Conservation (phyloP, 768 basidiomycete species). For the Coprinopsis strossmayeri region DNA sequence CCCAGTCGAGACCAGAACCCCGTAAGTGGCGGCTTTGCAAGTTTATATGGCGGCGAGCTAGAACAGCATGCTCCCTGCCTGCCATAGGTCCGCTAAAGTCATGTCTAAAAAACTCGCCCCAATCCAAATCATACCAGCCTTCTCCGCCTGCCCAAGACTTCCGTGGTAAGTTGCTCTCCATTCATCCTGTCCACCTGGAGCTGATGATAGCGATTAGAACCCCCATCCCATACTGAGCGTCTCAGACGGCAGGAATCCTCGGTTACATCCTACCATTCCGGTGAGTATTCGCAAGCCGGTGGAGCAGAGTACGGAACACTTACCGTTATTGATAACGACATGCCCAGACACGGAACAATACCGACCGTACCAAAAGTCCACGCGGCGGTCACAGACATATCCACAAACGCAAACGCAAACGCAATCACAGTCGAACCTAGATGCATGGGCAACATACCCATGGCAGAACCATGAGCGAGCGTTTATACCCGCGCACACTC, state of each 20-base stretch:
- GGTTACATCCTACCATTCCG: conserved; percentile 8
- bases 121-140: not conserved
- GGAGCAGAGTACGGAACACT: too few relatives aligned
- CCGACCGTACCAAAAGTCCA: conserved; percentile 3
- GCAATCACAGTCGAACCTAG: too few relatives aligned
- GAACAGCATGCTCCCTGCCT: not conserved
- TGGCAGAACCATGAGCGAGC: too few relatives aligned
- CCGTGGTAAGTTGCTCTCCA: not conserved
- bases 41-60: not conserved
- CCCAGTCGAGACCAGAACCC: not conserved
- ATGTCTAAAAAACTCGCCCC: conserved; percentile 4
- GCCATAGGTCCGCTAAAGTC: conserved; percentile 4
- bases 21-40: not conserved
- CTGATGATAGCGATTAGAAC: not conserved
- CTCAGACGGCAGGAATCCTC: too few relatives aligned
- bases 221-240: too few relatives aligned
- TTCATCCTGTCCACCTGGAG: not conserved
- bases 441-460: too few relatives aligned
- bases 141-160: conserved; percentile 3
- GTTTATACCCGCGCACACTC: too few relatives aligned
- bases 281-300: not conserved
- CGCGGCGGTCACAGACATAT: conserved; percentile 8
- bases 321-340: not conserved
- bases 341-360: conserved; percentile 6
- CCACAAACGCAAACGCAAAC: too few relatives aligned